Conservation (phyloP, 495 filamentous ascomycete genomes). For the Umbilicaria muhlenbergii region DNA sequence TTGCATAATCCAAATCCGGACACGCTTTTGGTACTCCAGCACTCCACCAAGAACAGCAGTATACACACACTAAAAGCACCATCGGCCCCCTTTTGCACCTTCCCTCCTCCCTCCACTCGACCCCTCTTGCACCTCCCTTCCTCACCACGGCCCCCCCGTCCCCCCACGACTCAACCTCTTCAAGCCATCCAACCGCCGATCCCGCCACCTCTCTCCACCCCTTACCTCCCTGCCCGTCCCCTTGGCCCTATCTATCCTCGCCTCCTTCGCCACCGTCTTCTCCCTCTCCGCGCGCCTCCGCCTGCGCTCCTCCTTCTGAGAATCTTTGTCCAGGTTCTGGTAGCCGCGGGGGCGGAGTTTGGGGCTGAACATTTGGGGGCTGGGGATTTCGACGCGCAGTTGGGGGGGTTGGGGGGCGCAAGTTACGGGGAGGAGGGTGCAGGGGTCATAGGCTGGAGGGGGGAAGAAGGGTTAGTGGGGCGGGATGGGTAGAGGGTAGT, state of each 20-base stretch:
- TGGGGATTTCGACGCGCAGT: slow-evolving; percentile 70
- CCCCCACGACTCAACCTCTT: no score
- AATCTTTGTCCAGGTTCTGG: slow-evolving; percentile 78
- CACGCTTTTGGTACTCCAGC: no score
- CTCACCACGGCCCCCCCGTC: background rate
- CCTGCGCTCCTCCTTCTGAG: slow-evolving; percentile 83
- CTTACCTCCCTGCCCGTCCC: slow-evolving; percentile 1
- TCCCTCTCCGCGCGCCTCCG: slow-evolving; percentile 55
- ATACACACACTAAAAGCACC: no score
- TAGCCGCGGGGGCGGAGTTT: slow-evolving; percentile 68
- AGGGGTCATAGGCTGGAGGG: background rate
- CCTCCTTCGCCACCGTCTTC: slow-evolving; percentile 13
- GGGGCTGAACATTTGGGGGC: slow-evolving; percentile 91
- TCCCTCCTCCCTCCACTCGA: no score
- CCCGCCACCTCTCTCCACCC: background rate
- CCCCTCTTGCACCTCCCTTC: no score
- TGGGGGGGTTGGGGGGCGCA: slow-evolving; percentile 45
- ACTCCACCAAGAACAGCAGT: no score
- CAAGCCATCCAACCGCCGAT: no score
- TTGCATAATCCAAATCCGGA: no score
- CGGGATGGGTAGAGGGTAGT: slow-evolving; percentile 33
- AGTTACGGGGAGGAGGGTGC: slow-evolving; percentile 16
- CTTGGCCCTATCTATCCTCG: background rate
- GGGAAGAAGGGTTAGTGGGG: background rate
- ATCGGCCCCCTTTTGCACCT: no score